Percentiles rank a stretch among this genome's conserved stretches.
phyloP scores from a whole-genome alignment of 441 rosid species.

The Eruca vesicaria region DNA sequence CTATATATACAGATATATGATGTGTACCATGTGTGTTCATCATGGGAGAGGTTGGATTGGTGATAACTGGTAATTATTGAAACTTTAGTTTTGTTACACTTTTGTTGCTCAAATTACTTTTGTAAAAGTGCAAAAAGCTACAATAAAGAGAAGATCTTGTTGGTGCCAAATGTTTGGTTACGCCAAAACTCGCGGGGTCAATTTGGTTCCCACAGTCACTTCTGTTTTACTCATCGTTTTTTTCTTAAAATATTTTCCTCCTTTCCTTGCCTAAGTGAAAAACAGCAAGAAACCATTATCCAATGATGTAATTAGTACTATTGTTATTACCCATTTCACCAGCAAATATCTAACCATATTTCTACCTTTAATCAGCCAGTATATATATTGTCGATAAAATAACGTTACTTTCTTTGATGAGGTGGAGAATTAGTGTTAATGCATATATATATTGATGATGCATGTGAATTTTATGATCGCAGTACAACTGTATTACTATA shows the following conservation, averaged over 20 bases:
- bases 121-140: slow-evolving; percentile 35
- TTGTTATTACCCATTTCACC: not conserved
- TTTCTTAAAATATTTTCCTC: not conserved
- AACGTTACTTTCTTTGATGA: not conserved
- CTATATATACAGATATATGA: slow-evolving; percentile 14
- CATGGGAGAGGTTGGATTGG: slow-evolving; percentile 35
- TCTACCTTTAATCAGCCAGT: not conserved
- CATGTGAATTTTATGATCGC: no score
- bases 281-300: slow-evolving; percentile 29
- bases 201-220: slow-evolving; percentile 29
- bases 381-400: not conserved
- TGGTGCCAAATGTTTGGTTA: slow-evolving; percentile 33
- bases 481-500: no score
- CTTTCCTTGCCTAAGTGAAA: not conserved
- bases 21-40: slow-evolving; percentile 32
- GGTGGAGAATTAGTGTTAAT: no score
- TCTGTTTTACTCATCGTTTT: slow-evolving; percentile 8
- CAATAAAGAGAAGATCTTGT: slow-evolving; percentile 29
- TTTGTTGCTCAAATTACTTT: slow-evolving; percentile 32
- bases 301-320: not conserved
- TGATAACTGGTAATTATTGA: slow-evolving; percentile 29
- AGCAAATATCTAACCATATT: not conserved
- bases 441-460: no score
- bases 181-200: slow-evolving; percentile 37
- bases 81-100: slow-evolving; percentile 29